Conservation (phyloP, 129 eudicot genomes). For the Calendula officinalis region DNA sequence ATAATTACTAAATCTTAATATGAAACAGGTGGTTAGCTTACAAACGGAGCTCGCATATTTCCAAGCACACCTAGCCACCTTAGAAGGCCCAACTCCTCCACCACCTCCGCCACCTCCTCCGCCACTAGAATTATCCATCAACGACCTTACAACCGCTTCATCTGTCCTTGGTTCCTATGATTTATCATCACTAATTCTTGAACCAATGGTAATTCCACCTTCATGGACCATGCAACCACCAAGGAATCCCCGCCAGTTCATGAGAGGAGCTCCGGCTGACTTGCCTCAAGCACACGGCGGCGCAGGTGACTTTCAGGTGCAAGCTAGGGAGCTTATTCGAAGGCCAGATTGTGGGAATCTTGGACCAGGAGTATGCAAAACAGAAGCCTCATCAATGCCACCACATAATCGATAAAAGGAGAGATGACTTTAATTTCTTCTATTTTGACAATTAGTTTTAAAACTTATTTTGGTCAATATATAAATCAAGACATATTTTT, state of each 20-base stretch:
- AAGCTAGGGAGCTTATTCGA: conserved; percentile 44
- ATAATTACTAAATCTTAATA: neutral
- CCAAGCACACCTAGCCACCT: conserved; percentile 71
- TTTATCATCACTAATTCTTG: conserved; percentile 48
- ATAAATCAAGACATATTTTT: no score
- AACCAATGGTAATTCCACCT: no score
- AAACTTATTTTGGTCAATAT: no score
- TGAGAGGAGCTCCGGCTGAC: conserved; percentile 19
- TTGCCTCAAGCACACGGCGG: conserved; percentile 33
- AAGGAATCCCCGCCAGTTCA: conserved; percentile 46
- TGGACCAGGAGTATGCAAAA: conserved; percentile 14
- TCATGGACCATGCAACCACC: conserved; percentile 53
- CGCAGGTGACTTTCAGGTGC: conserved; percentile 38
- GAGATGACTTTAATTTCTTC: neutral
- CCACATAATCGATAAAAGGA: conserved; percentile 45
- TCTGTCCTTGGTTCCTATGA: conserved; percentile 54
- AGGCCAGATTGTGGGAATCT: conserved; percentile 45
- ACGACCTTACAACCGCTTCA: conserved; percentile 42
- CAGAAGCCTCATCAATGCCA: conserved; percentile 49
- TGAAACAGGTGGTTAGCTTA: conserved; percentile 65
- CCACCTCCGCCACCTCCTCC: conserved; percentile 1
- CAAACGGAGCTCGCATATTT: conserved; percentile 82
- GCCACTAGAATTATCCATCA: conserved; percentile 39
- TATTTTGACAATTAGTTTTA: no score
- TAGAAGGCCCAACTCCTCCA: conserved; percentile 66